Evolutionary conservation across 257 asterid species (phyloP).

Genomic region (Nicotiana attenuata): DNA sequence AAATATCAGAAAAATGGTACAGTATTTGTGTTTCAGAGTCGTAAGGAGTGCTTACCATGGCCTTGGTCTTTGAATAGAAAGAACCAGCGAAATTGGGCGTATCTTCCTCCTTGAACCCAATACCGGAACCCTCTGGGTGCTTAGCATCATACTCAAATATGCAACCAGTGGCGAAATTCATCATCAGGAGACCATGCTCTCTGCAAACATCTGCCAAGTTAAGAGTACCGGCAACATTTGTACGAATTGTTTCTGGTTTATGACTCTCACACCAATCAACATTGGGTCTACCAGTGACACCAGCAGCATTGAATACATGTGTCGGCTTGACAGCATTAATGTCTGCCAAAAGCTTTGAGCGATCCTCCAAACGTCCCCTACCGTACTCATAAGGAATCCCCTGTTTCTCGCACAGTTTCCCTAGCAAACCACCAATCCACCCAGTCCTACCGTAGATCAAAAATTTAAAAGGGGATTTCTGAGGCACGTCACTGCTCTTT

Average conservation of each 20-base stretch:
- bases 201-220: constrained; percentile 22
- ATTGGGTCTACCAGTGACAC: constrained; percentile 25
- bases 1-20: background rate
- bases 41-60: constrained; percentile 17
- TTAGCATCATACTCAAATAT: constrained; percentile 20
- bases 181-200: constrained; percentile 19
- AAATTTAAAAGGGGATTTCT: constrained; percentile 18
- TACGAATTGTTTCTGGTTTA: constrained; percentile 22
- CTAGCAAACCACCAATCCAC: constrained; percentile 24
- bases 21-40: background rate
- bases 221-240: constrained; percentile 22
- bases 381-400: constrained; percentile 21
- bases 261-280: constrained; percentile 26
- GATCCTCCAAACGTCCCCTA: constrained; percentile 20
- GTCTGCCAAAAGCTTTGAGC: constrained; percentile 20
- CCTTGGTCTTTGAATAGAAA: constrained; percentile 28
- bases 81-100: constrained; percentile 20
- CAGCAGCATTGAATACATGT: constrained; percentile 27
- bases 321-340: constrained; percentile 18
- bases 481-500: constrained; percentile 3
- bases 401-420: constrained; percentile 21
- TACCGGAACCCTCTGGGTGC: constrained; percentile 20
- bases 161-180: constrained; percentile 24
- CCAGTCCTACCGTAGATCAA: constrained; percentile 23
- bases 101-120: constrained; percentile 25